Conservation (phyloP, 495 filamentous ascomycete species). For the Pyrenula aspistea region DNA sequence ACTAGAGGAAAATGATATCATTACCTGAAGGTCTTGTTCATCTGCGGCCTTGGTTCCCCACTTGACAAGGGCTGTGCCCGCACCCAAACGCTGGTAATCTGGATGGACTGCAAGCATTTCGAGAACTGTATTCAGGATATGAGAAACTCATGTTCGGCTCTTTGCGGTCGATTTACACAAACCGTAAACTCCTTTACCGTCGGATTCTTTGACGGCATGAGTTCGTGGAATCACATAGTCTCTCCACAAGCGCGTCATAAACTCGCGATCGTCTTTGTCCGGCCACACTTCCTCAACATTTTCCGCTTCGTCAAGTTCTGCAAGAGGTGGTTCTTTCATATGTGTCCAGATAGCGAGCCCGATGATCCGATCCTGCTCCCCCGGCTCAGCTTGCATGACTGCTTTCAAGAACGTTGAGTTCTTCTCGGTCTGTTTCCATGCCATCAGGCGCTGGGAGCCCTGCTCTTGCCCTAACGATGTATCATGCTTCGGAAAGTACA, state of each 20-base stretch:
- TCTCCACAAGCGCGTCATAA: constrained; percentile 10
- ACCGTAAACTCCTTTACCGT: background rate
- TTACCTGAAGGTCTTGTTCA: constrained; percentile 8
- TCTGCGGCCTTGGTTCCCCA: constrained; percentile 38
- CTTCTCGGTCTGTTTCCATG: constrained; percentile 7
- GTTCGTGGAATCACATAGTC: constrained; percentile 11
- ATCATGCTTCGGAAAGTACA: constrained; percentile 12
- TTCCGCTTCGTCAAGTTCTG: constrained; percentile 9
- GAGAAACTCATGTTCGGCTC: background rate
- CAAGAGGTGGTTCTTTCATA: constrained; percentile 6
- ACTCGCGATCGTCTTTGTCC: constrained; percentile 9
- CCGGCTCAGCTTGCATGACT: background rate
- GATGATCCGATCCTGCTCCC: constrained; percentile 4
- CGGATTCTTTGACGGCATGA: constrained; percentile 4
- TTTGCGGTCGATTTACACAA: background rate
- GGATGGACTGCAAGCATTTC: constrained; percentile 38
- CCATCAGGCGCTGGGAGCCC: constrained; percentile 7
- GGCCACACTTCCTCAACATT: constrained; percentile 15
- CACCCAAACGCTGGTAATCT: constrained; percentile 32
- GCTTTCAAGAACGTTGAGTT: background rate
- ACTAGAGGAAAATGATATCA: background rate
- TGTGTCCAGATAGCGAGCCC: constrained; percentile 14
- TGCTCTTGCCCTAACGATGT: constrained; percentile 7
- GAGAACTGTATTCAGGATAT: constrained; percentile 18
- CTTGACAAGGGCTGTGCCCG: constrained; percentile 32